These are phyloP conservation scores for Aspergillus thermomutatus DNA, from an alignment of 2,329 filamentous ascomycete species.

Conservation along the genomic window DNA sequence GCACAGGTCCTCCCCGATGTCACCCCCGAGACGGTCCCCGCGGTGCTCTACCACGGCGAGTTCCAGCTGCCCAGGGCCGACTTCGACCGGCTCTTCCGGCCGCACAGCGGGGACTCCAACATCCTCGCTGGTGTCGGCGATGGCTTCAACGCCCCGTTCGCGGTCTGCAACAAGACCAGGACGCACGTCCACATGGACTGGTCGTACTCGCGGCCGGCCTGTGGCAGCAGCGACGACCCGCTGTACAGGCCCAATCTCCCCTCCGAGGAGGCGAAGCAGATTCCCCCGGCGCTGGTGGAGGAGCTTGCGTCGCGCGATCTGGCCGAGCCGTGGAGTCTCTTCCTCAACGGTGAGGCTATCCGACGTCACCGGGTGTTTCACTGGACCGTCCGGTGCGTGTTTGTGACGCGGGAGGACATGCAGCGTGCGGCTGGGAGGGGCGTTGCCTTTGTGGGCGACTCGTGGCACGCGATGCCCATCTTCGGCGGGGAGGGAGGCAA, in stretches of 20 bases:
- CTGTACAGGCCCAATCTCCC: conserved; percentile 4
- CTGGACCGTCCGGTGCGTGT: conserved; percentile 7
- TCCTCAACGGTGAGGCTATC: conserved; percentile 6
- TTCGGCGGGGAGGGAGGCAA: conserved; percentile 10
- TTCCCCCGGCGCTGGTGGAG: conserved; percentile 3
- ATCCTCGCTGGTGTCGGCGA: conserved; percentile 8
- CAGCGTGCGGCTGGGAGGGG: background rate
- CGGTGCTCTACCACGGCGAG: conserved; percentile 8
- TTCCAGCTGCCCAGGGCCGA: conserved; percentile 3
- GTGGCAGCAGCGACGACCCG: background rate
- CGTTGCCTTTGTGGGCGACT: conserved; percentile 5
- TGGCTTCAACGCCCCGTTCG: conserved; percentile 10
- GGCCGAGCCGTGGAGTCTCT: conserved; percentile 7
- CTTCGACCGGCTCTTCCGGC: conserved; percentile 2
- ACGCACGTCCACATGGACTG: conserved; percentile 9
- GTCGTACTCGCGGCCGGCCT: conserved; percentile 5
- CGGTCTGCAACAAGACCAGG: conserved; percentile 6
- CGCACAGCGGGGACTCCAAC: conserved; percentile 3
- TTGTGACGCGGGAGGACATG: conserved; percentile 1
- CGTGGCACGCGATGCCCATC: conserved; percentile 13
- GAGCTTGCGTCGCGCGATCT: conserved; percentile 5
- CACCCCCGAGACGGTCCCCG: conserved; percentile 3
- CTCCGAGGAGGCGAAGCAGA: conserved; percentile 4
- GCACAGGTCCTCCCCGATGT: background rate
- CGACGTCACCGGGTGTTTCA: conserved; percentile 4